These are phyloP conservation scores for Dendryphion nanum DNA, from an alignment of 2,329 filamentous ascomycete species.

Conservation along the genomic window DNA sequence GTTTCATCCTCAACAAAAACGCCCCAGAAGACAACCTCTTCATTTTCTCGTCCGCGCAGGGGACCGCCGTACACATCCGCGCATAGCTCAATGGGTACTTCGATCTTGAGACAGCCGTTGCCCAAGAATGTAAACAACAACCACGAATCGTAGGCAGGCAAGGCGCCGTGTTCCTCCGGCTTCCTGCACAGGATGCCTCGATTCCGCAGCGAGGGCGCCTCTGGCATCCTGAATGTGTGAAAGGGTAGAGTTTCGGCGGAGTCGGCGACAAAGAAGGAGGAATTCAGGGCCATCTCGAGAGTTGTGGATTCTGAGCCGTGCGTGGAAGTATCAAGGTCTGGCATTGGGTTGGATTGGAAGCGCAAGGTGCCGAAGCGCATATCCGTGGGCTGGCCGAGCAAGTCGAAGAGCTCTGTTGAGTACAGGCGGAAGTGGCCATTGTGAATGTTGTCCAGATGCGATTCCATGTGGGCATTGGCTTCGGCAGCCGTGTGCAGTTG, in stretches of 20 bases:
- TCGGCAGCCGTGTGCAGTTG: slow-evolving; percentile 17
- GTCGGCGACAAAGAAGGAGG: slow-evolving; percentile 35
- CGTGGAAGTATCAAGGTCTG: not conserved
- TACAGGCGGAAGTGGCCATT: slow-evolving; percentile 37
- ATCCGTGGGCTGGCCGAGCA: slow-evolving; percentile 33
- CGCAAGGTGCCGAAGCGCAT: slow-evolving; percentile 36
- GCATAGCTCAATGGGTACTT: slow-evolving; percentile 38
- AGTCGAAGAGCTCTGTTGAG: slow-evolving; percentile 35
- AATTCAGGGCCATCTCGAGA: slow-evolving; percentile 33
- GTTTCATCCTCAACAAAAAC: slow-evolving; percentile 33
- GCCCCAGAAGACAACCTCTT: slow-evolving; percentile 37
- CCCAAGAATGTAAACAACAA: slow-evolving; percentile 38
- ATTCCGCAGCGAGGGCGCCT: slow-evolving; percentile 31
- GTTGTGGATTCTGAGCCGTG: slow-evolving; percentile 12
- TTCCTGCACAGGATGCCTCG: slow-evolving; percentile 33
- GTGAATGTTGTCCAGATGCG: slow-evolving; percentile 21
- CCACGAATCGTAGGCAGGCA: slow-evolving; percentile 37
- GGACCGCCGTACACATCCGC: slow-evolving; percentile 33
- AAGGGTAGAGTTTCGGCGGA: slow-evolving; percentile 36
- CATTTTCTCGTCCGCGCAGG: slow-evolving; percentile 29
- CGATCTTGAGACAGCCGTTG: slow-evolving; percentile 34
- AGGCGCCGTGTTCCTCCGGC: slow-evolving; percentile 26
- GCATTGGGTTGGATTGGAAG: slow-evolving; percentile 22
- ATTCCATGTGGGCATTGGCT: slow-evolving; percentile 6
- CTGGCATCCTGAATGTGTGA: slow-evolving; percentile 32